Evolutionary conservation across 2,329 filamentous ascomycete genomes (phyloP), one percentile per base, ranked within the genome.

Genomic region (Myriosclerotinia scirpicola): DNA sequence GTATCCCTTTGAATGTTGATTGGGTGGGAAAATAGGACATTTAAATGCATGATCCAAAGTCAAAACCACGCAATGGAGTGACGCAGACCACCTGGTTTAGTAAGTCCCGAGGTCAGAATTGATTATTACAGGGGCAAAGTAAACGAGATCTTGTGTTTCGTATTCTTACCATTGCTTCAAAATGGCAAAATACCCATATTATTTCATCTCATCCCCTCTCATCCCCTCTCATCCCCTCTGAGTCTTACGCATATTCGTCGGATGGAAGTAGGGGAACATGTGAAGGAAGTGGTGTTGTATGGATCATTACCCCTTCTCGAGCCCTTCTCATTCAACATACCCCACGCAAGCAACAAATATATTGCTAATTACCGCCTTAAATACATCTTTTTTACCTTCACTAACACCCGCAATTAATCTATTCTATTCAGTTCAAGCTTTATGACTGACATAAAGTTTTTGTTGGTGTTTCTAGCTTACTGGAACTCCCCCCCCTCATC

Each of bases 271-370:
- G 17, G 17, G 44, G 30, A 42, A 26, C 17, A 38, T 17, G 9
- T 7, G 8, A 36, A 46, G 52, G 50, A 56, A 22, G 34, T 12
- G 6, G 17, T 17, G 14, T 30, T 38, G 61, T 56, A 64, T 56
- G 53, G 53, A 42, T 58, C 40, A 17, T 59, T 30, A 65, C 26
- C 63, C 40, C 30, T 34, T 34, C 6, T 6, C 5, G 30, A 34
- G 30, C 30, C 55, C 38, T 50, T 38, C 42, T 26, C 50, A 64
- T 55, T 40, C 22, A 34, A 48, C 34, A 65, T 53, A 34, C 20
- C n/a, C 36, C 54, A 60, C 42, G 54, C 46, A 17, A 65, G 64
- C 46, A 60, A 40, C 64, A 44, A 65, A 53, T 65, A 65, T 60
- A 65, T 60, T 65, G 36, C 36, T 1, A 54, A 38, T 65, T 65